Base-by-base conservation (phyloP, 2,329 filamentous ascomycete species). In the Boeremia lycopersici region DNA sequence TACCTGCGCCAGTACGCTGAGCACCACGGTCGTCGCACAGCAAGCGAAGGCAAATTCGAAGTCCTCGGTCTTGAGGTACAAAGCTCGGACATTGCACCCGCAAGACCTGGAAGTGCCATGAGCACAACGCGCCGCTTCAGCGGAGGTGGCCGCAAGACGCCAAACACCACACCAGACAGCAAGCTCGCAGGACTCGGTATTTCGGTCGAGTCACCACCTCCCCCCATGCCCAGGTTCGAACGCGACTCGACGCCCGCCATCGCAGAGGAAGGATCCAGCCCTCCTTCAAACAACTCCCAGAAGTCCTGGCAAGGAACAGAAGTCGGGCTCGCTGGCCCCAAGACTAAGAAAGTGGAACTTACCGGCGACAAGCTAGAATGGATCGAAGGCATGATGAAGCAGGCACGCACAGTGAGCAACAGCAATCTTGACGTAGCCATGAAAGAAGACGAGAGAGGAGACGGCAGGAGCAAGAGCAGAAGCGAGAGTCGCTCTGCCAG, bases 1-100 rank as follows among this genome's bases (percentile, higher is more conserved):
- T 99, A 97, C 70, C 82, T 99, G 36, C 89, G 92, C 64, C 91
- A 96, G 73, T 99, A 97, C 68, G 93, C 92, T 7, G 86, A 87
- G 55, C 95, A 99, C 71, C 95, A 99, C 72, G 90, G 90, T 38
- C 87, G 90, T n/a, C 86, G 84, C 39, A 81, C 83, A 28, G 80
- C 83, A 17, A 81, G 79, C 26, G 83, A 85, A 33, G 79, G 79
- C 11, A 78, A 77, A 31, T 78, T 86, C 12, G 84, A 87, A 61
- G 78, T 86, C 13, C 76, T 84, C 48, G 83, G 81, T 10, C 69
- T 82, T 1, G 68, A 74, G 35, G 60, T 72, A 8, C 68, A 67
- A 43, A 64, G 63, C 17, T 38, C 60, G 5, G 68, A 71, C 17
- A 56, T 42, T n/a, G 62, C 67, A 12, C 65, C 69, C 3, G 60